These are phyloP conservation scores for Triangularia verruculosa DNA, from an alignment of 2,329 filamentous ascomycete genomes.

Conservation along the genomic window DNA sequence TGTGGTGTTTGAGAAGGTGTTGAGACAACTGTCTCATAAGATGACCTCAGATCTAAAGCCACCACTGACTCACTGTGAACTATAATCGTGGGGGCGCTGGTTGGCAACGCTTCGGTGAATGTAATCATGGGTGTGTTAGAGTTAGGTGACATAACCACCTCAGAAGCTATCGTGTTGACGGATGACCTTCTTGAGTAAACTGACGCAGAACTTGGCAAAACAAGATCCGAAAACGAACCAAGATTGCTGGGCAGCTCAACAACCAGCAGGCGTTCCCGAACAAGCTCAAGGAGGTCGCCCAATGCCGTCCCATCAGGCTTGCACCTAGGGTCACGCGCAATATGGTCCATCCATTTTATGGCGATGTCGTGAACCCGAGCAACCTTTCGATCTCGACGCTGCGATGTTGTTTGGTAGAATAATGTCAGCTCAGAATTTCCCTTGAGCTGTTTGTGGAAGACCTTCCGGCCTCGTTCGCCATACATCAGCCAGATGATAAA, in stretches of 20 bases:
- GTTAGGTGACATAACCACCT: neutral
- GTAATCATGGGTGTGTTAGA: too few relatives aligned
- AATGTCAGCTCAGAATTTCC: neutral
- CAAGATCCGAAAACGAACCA: neutral
- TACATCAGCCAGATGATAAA: conserved; percentile 32
- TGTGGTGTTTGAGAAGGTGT: too few relatives aligned
- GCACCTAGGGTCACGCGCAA: conserved; percentile 3
- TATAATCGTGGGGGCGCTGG: neutral
- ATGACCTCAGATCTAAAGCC: too few relatives aligned
- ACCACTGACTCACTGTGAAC: too few relatives aligned
- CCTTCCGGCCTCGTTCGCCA: conserved; percentile 7
- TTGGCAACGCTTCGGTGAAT: neutral
- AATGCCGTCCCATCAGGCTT: conserved; percentile 5
- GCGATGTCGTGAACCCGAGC: conserved; percentile 4
- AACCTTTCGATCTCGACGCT: neutral
- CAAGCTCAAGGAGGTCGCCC: conserved; percentile 2
- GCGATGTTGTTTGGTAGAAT: neutral
- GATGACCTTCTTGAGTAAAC: neutral
- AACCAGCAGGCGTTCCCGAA: conserved; percentile 7
- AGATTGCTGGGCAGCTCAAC: neutral
- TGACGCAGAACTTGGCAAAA: neutral
- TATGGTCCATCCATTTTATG: conserved; percentile 1
- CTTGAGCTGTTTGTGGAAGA: neutral
- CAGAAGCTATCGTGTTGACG: neutral
- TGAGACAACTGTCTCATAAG: too few relatives aligned